Conservation (phyloP, 345 rosid genomes). For the Microcos paniculata region DNA sequence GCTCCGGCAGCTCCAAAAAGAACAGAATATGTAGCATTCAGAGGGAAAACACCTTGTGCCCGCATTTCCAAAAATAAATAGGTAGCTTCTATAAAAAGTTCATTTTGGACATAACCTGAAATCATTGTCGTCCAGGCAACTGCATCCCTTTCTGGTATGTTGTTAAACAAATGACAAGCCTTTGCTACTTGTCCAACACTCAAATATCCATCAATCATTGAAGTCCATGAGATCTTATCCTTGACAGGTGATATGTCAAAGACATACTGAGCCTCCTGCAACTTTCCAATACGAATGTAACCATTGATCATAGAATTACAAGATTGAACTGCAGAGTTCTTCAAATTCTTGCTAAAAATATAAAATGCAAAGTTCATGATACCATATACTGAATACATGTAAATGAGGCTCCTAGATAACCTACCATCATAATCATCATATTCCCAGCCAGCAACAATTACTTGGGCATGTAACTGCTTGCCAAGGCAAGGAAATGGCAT, state of each 20-base stretch:
- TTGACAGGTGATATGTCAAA: slow-evolving; percentile 36
- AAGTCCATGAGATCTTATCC: slow-evolving; percentile 59
- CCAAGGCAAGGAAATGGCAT: slow-evolving; percentile 45
- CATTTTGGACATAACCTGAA: slow-evolving; percentile 53
- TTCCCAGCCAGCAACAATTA: slow-evolving; percentile 43
- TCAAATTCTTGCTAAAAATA: slow-evolving; percentile 34
- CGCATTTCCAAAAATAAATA: slow-evolving; percentile 38
- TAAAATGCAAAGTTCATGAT: slow-evolving; percentile 49
- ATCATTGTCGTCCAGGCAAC: slow-evolving; percentile 62
- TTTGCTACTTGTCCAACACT: slow-evolving; percentile 30
- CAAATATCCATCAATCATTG: slow-evolving; percentile 52
- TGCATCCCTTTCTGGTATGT: slow-evolving; percentile 49
- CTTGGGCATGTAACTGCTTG: slow-evolving; percentile 60
- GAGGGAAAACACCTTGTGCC: slow-evolving; percentile 34
- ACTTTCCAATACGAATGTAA: slow-evolving; percentile 38
- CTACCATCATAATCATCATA: slow-evolving; percentile 58
- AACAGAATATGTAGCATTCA: slow-evolving; percentile 36
- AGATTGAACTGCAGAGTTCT: slow-evolving; percentile 32
- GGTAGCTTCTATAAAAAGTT: slow-evolving; percentile 45
- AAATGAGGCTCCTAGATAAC: slow-evolving; percentile 61
- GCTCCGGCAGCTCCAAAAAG: slow-evolving; percentile 75
- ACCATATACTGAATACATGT: slow-evolving; percentile 63
- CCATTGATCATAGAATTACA: slow-evolving; percentile 47
- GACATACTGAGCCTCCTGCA: slow-evolving; percentile 45
- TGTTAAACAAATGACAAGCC: slow-evolving; percentile 34